Conservation (phyloP, 1,284 basidiomycete genomes). For the Ustilago loliicola region DNA sequence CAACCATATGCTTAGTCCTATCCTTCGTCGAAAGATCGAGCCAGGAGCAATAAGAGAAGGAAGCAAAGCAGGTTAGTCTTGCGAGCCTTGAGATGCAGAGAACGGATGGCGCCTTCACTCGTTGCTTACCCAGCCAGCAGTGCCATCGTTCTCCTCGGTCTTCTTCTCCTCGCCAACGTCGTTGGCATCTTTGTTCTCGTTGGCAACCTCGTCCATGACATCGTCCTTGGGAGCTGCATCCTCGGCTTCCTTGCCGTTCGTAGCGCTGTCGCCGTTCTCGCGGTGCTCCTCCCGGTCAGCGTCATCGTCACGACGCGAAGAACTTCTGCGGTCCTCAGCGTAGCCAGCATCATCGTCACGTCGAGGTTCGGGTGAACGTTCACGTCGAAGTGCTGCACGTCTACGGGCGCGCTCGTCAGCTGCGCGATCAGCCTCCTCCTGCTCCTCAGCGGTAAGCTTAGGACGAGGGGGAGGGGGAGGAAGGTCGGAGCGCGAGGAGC, state of each 20-base stretch:
- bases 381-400: constrained; percentile 44
- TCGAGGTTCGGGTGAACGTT: constrained; percentile 44
- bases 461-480: constrained; percentile 34
- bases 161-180: constrained; percentile 22
- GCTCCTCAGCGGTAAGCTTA: constrained; percentile 38
- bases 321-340: constrained; percentile 37
- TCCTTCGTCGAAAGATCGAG: background rate
- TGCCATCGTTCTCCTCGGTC: constrained; percentile 9
- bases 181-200: constrained; percentile 15
- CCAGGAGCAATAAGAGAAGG: background rate
- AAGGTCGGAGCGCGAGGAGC: constrained; percentile 17
- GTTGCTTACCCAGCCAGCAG: constrained; percentile 22
- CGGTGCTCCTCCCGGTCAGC: constrained; percentile 33
- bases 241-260: constrained; percentile 22
- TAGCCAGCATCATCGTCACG: constrained; percentile 44
- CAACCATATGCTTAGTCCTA: background rate
- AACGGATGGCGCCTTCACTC: background rate
- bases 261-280: constrained; percentile 31
- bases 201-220: constrained; percentile 11
- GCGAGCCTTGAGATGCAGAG: background rate
- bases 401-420: constrained; percentile 52
- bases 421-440: constrained; percentile 52
- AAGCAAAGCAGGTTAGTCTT: constrained; percentile 8
- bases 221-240: constrained; percentile 24
- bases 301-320: constrained; percentile 37